Evolutionary conservation across 352 stramenopile genomes (phyloP), one percentile per base, ranked within the genome.

Genomic region (Phytophthora litchii): DNA sequence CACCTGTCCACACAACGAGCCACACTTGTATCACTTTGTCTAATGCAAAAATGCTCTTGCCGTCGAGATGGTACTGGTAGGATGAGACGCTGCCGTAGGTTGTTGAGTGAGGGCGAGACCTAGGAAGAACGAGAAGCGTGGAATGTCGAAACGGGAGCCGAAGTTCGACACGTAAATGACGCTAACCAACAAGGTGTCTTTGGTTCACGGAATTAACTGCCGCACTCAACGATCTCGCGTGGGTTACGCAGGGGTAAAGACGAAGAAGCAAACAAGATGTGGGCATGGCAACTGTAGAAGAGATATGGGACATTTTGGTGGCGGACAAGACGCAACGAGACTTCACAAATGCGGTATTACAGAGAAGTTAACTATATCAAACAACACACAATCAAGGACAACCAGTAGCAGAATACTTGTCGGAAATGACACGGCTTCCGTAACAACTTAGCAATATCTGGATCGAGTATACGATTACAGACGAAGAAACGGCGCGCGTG

Each of bases 221-320:
- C n/a, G 16, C 12, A 25, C 4, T 16, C 49, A 5, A 38, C 49
- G 16, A 56, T 58, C 13, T 13, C 42, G 13, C 17, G 29, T 1
- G 38, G 38, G 13, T 29, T 49, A 4, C 50, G 27, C 6, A 38
- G 50, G 8, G 31, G 53, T 4, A 20, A 61, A 23, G 45, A 37
- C 20, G 42, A 60, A 4, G 34, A 53, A 13, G 32, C 31, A 1
- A 21, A 34, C 2, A 60, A 52, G 32, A 31, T 60, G 12, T 60
- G 52, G 20, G 25, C 1, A 41, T 60, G 52, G 0, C 6, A 0
- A 40, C 41, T 2, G 42, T 41, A 4, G 37, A 19, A n/a, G 42
- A 52, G 0, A 53, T 47, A 41, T 60, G 41, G 52, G 42, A 49
- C 1, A 23, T 21, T 4, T 12, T 49, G 12, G 42, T 53, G 13